Percentiles rank a stretch among this genome's conserved stretches.
Conservation (phyloP, 192 early-diverging fungal species). For the Linnemannia elongata region DNA sequence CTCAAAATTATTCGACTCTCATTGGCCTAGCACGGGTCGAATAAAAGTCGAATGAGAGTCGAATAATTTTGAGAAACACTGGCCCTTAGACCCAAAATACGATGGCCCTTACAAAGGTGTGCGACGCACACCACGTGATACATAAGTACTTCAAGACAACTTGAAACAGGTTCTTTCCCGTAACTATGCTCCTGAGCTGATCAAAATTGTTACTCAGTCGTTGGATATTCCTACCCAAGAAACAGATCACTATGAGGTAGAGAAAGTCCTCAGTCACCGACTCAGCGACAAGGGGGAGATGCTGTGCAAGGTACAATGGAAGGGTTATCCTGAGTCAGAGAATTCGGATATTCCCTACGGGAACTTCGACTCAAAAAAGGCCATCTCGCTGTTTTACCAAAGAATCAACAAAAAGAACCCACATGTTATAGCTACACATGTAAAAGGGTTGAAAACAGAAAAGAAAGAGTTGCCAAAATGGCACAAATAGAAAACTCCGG, state of each 20-base stretch:
- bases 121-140: neutral
- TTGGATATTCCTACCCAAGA: too few species aligned
- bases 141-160: conserved; percentile 1
- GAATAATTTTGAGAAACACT: too few species aligned
- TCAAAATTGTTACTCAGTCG: conserved; percentile 1
- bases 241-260: too few species aligned
- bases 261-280: too few species aligned
- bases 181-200: conserved; percentile 1
- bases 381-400: too few species aligned
- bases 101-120: conserved; percentile 15
- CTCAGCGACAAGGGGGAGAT: too few species aligned
- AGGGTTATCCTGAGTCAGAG: too few species aligned
- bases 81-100: conserved; percentile 13
- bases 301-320: neutral
- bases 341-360: too few species aligned
- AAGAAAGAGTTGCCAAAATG: neutral
- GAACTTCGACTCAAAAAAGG: too few species aligned
- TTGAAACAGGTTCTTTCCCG: neutral
- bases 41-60: too few species aligned
- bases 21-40: too few species aligned
- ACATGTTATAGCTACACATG: neutral
- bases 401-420: neutral
- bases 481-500: neutral
- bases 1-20: too few species aligned
- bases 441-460: neutral